These are phyloP conservation scores for Clavariopsis aquatica DNA, from an alignment of 495 filamentous ascomycete species.

Conservation along the genomic window DNA sequence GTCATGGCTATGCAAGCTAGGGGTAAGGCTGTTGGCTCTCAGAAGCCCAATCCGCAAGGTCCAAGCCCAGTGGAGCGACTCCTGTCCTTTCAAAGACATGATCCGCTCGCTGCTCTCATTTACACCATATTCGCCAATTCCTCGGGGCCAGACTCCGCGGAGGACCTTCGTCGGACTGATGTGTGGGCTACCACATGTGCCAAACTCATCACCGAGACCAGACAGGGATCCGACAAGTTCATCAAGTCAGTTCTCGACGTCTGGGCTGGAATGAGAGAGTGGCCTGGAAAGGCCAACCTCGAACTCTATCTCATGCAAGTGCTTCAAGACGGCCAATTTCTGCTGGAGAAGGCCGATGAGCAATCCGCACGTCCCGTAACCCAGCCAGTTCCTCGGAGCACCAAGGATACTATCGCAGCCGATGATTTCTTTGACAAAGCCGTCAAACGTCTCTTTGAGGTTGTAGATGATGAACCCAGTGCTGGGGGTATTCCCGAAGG, in stretches of 20 bases:
- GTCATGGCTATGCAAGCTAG: conserved; percentile 73
- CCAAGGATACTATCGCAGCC: conserved; percentile 72
- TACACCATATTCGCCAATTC: conserved; percentile 89
- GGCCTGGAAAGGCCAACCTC: conserved; percentile 84
- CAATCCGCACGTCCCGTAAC: conserved; percentile 58
- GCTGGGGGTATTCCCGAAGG: conserved; percentile 82
- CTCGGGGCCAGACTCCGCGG: conserved; percentile 72
- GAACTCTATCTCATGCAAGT: conserved; percentile 93
- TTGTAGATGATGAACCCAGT: conserved; percentile 74
- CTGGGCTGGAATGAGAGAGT: conserved; percentile 83
- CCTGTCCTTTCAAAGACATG: conserved; percentile 81
- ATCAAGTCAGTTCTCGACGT: conserved; percentile 73
- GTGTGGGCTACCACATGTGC: conserved; percentile 88
- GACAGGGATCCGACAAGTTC: conserved; percentile 62
- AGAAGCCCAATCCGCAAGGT: conserved; percentile 55
- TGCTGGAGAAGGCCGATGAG: conserved; percentile 78
- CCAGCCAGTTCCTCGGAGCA: conserved; percentile 62
- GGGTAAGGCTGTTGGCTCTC: conserved; percentile 41
- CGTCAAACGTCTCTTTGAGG: conserved; percentile 76
- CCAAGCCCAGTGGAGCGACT: conserved; percentile 68
- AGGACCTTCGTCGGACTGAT: conserved; percentile 71
- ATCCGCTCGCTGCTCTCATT: conserved; percentile 80
- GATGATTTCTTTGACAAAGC: conserved; percentile 90
- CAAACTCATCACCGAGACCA: conserved; percentile 65
- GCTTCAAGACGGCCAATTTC: conserved; percentile 85